Conservation (phyloP, 176 grass and related monocot genomes). For the Aegilops tauschii region DNA sequence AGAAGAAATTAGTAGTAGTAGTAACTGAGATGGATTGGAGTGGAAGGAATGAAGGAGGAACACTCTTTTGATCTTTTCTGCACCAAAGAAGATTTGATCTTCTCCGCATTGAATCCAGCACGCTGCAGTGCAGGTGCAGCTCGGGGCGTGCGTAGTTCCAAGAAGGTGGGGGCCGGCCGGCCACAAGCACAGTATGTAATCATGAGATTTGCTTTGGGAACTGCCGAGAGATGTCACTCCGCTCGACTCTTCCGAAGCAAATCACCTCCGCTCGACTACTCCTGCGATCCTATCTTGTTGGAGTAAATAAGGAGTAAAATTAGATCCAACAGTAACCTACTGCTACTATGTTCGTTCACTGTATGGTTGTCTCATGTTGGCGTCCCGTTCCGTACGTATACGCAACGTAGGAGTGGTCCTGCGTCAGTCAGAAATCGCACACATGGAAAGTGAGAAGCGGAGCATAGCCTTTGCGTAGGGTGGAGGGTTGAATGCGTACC, state of each 20-base stretch:
- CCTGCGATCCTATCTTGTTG: background rate
- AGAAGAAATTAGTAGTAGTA: background rate
- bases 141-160: background rate
- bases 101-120: background rate
- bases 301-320: background rate
- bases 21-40: background rate
- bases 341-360: background rate
- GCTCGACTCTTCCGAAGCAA: background rate
- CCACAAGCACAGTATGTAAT: background rate
- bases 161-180: background rate
- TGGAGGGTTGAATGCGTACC: no score
- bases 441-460: no score
- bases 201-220: constrained; percentile 11
- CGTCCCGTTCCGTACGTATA: no score
- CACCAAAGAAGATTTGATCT: no score
- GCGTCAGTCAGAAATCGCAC: no score
- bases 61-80: background rate
- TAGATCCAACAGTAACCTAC: background rate
- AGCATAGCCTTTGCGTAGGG: no score
- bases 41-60: background rate
- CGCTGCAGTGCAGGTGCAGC: background rate
- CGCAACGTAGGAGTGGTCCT: no score
- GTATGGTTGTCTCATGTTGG: no score
- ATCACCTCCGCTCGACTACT: background rate
- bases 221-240: background rate